Conservation (phyloP, 371 early-diverging fungal species). For the Umbelopsis sp. region DNA sequence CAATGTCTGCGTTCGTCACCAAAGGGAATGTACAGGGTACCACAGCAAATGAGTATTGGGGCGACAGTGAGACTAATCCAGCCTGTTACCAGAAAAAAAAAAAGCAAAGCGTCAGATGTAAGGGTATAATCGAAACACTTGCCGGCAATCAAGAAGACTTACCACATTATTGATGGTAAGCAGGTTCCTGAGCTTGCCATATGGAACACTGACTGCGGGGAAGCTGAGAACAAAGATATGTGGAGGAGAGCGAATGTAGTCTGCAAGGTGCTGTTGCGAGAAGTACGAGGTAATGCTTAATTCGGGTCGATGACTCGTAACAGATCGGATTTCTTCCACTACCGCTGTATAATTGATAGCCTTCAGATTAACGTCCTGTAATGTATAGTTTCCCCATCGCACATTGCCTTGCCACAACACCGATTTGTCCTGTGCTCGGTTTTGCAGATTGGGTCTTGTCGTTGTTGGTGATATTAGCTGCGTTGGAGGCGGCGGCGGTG, state of each 20-base stretch:
- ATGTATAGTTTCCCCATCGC: not conserved
- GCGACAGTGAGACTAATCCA: not conserved
- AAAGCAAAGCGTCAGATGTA: not conserved
- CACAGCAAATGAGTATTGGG: not conserved
- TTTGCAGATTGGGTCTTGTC: not conserved
- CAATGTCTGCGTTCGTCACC: not conserved
- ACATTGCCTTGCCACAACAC: not conserved
- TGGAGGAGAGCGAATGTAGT: not conserved
- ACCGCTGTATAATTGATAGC: not conserved
- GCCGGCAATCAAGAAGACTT: not conserved
- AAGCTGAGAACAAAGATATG: not conserved
- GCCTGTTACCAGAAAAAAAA: not conserved
- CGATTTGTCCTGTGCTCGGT: not conserved
- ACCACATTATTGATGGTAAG: not conserved
- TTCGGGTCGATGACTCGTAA: not conserved
- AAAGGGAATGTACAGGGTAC: not conserved
- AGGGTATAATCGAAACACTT: not conserved
- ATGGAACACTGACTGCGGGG: not conserved
- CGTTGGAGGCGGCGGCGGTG: no score
- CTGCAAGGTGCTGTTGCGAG: not conserved
- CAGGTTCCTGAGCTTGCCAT: conserved; percentile 9
- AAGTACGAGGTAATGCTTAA: not conserved
- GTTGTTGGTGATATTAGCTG: no score
- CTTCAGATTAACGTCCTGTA: not conserved
- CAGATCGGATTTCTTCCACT: not conserved